These are phyloP conservation scores for Suillus weaverae DNA, from an alignment of 768 basidiomycete genomes.

Conservation along the genomic window DNA sequence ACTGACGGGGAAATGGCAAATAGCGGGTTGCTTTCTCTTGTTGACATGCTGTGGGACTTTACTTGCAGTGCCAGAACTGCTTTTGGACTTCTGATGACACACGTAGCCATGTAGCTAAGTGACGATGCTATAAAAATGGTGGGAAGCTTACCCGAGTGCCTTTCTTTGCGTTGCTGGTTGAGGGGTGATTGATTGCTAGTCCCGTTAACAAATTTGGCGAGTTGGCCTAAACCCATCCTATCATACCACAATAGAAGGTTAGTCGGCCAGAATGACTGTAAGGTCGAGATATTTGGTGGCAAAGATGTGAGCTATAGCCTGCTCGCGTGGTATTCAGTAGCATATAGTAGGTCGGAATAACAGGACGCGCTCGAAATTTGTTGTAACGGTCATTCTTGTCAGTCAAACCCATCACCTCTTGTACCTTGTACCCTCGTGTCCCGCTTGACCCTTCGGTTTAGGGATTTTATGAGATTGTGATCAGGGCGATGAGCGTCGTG, in stretches of 20 bases:
- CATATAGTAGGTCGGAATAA: background rate
- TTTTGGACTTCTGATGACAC: background rate
- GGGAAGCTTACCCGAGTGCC: background rate
- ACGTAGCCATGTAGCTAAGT: background rate
- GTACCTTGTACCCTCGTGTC: background rate
- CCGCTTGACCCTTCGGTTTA: background rate
- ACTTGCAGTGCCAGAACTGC: no score
- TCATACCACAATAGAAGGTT: background rate
- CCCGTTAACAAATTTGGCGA: no score
- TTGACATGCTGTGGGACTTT: background rate
- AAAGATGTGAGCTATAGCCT: background rate
- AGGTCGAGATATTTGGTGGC: background rate
- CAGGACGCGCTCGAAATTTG: background rate
- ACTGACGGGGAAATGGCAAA: background rate
- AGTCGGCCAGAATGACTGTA: background rate
- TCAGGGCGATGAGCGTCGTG: background rate
- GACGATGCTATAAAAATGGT: background rate
- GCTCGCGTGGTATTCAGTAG: background rate
- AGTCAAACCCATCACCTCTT: background rate
- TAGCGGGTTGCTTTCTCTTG: background rate
- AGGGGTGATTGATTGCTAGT: background rate
- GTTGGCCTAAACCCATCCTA: background rate
- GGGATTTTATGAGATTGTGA: background rate
- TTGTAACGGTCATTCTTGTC: background rate
- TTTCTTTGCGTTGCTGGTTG: background rate